Evolutionary conservation across 805 yeast species (phyloP).

Genomic region (Suhomyces vadensis): DNA sequence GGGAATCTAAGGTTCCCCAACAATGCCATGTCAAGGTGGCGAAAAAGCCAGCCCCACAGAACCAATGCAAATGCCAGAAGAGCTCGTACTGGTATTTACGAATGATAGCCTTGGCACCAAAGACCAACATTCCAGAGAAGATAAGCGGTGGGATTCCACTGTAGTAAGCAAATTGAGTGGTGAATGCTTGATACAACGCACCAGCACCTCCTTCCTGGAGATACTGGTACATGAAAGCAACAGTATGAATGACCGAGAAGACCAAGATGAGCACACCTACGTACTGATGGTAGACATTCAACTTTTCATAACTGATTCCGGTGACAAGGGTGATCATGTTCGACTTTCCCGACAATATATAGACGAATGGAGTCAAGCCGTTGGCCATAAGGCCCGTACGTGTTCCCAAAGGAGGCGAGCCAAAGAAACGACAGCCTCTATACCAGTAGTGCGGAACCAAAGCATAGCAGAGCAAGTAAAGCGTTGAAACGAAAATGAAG

Average conservation of each 20-base stretch:
- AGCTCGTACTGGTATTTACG: constrained; percentile 46
- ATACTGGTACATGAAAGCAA: constrained; percentile 50
- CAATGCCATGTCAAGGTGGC: constrained; percentile 50
- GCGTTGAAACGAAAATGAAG: constrained; percentile 36
- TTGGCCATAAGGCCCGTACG: constrained; percentile 53
- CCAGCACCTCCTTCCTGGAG: constrained; percentile 50
- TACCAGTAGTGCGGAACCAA: constrained; percentile 52
- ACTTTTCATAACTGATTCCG: constrained; percentile 56
- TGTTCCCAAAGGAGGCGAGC: constrained; percentile 59
- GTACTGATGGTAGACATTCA: constrained; percentile 53
- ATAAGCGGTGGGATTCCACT: constrained; percentile 54
- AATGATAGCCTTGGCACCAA: constrained; percentile 41
- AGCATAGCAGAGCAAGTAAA: constrained; percentile 37
- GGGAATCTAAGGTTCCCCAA: constrained; percentile 31
- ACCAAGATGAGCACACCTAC: constrained; percentile 44
- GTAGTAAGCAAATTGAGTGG: constrained; percentile 22
- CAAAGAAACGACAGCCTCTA: constrained; percentile 54
- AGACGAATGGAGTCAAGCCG: constrained; percentile 52
- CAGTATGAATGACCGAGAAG: constrained; percentile 49
- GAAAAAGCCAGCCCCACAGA: constrained; percentile 49
- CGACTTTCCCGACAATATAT: constrained; percentile 52
- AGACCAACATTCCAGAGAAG: constrained; percentile 44
- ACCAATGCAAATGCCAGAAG: constrained; percentile 56
- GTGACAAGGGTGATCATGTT: constrained; percentile 50
- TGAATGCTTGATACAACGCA: constrained; percentile 17